These are phyloP conservation scores for Mikania micrantha DNA, from an alignment of 129 eudicot genomes.

Conservation along the genomic window DNA sequence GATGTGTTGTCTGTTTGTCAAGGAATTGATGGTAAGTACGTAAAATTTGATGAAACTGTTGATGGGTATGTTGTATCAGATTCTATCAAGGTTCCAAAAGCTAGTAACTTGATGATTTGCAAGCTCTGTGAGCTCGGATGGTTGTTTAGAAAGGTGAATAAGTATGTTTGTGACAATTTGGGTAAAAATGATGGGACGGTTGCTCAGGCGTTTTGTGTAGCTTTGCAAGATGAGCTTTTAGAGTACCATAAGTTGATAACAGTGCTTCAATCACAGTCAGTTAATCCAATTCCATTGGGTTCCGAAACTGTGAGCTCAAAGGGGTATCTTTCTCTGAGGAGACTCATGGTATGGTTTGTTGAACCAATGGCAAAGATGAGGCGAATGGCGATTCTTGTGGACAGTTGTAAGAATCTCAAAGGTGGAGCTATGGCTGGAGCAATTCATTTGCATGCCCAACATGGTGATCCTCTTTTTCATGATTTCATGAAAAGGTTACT, in stretches of 20 bases:
- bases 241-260: slow-evolving; percentile 69
- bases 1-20: slow-evolving; percentile 83
- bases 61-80: slow-evolving; percentile 57
- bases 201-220: slow-evolving; percentile 69
- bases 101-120: slow-evolving; percentile 45
- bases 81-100: slow-evolving; percentile 42
- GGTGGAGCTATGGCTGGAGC: slow-evolving; percentile 96
- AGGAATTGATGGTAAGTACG: slow-evolving; percentile 69
- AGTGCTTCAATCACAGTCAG: slow-evolving; percentile 68
- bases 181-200: slow-evolving; percentile 59
- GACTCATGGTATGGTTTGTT: slow-evolving; percentile 70
- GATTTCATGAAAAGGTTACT: slow-evolving; percentile 78
- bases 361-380: slow-evolving; percentile 90
- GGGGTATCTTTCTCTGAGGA: slow-evolving; percentile 58
- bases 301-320: slow-evolving; percentile 43
- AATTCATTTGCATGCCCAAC: slow-evolving; percentile 81
- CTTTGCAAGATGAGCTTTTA: slow-evolving; percentile 66
- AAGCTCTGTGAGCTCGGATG: slow-evolving; percentile 81
- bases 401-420: slow-evolving; percentile 61
- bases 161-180: slow-evolving; percentile 53
- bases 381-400: slow-evolving; percentile 85
- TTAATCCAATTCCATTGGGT: slow-evolving; percentile 58
- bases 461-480: slow-evolving; percentile 81
- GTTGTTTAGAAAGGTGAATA: slow-evolving; percentile 70
- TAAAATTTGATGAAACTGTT: slow-evolving; percentile 54